Evolutionary conservation across 331 rosid species (phyloP), one percentile per base, ranked within the genome.

Genomic region (Pyracantha coccinea): DNA sequence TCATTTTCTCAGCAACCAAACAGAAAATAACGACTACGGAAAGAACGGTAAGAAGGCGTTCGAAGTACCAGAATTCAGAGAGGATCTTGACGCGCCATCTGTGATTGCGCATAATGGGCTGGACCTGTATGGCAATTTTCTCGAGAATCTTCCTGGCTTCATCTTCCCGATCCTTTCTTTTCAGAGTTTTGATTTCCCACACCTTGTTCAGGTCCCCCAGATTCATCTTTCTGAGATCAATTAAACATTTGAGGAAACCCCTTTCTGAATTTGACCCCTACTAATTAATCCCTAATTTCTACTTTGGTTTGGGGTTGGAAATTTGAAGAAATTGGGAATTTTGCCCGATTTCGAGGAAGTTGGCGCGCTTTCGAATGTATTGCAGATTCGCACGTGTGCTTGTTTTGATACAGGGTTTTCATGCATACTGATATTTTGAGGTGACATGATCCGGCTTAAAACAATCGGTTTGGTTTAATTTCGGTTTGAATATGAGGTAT

Each of bases 11-110:
- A 31, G 28, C 13, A 69, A 31, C 60, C 60, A 47, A 52, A 54
- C 33, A n/a, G 1, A 54, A n/a, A 55, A 14, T 12, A 52, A 13
- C 19, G 20, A 52, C 7, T 6, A 52, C 17, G 47, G 15, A 67
- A 68, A 27, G 35, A 9, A 29, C 2, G 57, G 27, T 2, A 66
- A 20, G 52, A n/a, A 68, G 27, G 47, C 44, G 4, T 35, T 73
- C 4, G 19, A 60, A 50, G 13, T 79, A 93, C 98, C 92, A 92
- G 71, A 94, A 86, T 73, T 94, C 99, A 20, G 97, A 90, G 77
- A 94, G 97, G 75, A 92, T 52, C 77, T 92, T 92, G 76, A 94
- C 96, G 74, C 97, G 90, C 99, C 99, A 94, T 78, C 87, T 92
- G 80, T 79, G 97, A 55, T 82, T 89, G 45, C 81, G 91, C 99